A percentile compares a stretch with the other conserved stretches of the same genome.
Evolutionary conservation across 805 yeast species (phyloP).

Genomic region (Candida tallmaniae): DNA sequence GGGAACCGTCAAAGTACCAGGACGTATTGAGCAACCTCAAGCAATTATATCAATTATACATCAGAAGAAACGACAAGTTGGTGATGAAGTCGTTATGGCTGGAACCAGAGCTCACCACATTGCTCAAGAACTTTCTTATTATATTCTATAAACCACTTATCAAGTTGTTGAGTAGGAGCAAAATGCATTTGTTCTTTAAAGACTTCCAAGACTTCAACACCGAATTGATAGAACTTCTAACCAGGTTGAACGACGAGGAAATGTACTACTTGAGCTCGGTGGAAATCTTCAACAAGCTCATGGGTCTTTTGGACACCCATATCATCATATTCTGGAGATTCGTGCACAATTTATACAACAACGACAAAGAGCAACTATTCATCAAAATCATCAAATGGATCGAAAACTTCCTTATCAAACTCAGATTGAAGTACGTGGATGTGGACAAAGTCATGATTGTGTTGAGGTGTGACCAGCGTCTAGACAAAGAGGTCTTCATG

Average conservation of each 20-base stretch:
- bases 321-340: conserved; percentile 70
- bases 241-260: conserved; percentile 48
- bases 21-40: conserved; percentile 39
- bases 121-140: conserved; percentile 65
- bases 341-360: conserved; percentile 74
- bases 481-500: conserved; percentile 30
- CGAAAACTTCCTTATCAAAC: conserved; percentile 55
- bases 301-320: conserved; percentile 64
- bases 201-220: conserved; percentile 36
- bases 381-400: conserved; percentile 73
- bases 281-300: conserved; percentile 64
- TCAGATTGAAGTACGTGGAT: conserved; percentile 55
- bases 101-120: conserved; percentile 74
- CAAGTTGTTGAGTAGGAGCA: conserved; percentile 30
- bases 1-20: neutral
- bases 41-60: conserved; percentile 56
- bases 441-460: conserved; percentile 22
- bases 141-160: conserved; percentile 41
- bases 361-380: conserved; percentile 70
- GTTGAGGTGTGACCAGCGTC: conserved; percentile 19
- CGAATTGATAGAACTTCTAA: conserved; percentile 64
- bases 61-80: conserved; percentile 73
- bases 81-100: conserved; percentile 75
- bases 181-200: conserved; percentile 34
- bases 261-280: conserved; percentile 44